phyloP scores from a whole-genome alignment of 1,139 yeast genomes.

The Geotrichum aggregatum region DNA sequence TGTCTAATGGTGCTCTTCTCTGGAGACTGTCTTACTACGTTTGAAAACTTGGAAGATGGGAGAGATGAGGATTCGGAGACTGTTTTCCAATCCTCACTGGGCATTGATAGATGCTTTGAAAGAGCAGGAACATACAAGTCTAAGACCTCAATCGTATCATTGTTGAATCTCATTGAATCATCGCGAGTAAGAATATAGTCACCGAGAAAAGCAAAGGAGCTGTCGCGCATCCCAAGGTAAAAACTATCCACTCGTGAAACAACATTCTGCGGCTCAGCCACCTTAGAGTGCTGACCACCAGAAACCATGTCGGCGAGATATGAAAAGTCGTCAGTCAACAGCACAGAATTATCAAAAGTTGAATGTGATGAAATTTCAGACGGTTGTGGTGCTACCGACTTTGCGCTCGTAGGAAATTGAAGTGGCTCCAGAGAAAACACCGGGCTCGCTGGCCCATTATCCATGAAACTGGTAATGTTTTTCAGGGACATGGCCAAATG shows the following conservation, averaged over 20 bases:
- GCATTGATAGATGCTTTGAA: neutral
- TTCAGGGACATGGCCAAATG: slow-evolving; percentile 10
- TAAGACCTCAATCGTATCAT: neutral
- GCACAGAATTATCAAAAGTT: slow-evolving; percentile 5
- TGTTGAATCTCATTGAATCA: neutral
- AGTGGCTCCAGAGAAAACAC: neutral
- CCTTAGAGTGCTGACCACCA: too few relatives aligned
- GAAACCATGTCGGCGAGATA: slow-evolving; percentile 17
- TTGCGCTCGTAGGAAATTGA: neutral
- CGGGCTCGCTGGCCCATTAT: neutral
- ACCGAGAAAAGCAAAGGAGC: slow-evolving; percentile 16
- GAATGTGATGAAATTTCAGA: neutral
- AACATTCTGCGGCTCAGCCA: neutral
- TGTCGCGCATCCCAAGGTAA: slow-evolving; percentile 14
- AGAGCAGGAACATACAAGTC: neutral
- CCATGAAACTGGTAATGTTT: slow-evolving; percentile 1
- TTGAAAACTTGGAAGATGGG: neutral
- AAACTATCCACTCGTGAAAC: neutral
- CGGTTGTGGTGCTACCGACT: neutral
- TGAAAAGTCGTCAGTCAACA: slow-evolving; percentile 18
- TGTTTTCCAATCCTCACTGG: slow-evolving; percentile 6
- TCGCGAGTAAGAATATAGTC: slow-evolving; percentile 7
- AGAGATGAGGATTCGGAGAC: slow-evolving; percentile 7
- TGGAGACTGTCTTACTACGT: neutral
- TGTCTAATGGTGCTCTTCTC: neutral